These are phyloP conservation scores for Durio zibethinus DNA, from an alignment of 345 rosid genomes.

Conservation along the genomic window DNA sequence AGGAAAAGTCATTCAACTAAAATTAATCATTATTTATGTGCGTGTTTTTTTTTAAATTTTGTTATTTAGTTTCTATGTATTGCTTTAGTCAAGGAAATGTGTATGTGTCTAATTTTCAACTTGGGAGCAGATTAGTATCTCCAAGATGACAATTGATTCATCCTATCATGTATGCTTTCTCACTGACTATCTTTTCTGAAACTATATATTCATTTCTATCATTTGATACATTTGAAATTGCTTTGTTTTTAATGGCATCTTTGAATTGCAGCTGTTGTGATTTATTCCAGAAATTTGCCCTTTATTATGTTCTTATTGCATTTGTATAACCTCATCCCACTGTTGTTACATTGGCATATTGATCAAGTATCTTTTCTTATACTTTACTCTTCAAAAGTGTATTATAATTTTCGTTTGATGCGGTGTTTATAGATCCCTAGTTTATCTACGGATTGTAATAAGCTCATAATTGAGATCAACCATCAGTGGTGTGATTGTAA, in stretches of 20 bases:
- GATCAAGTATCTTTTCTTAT: not conserved
- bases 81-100: not conserved
- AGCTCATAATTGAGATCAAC: not conserved
- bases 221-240: not conserved
- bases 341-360: not conserved
- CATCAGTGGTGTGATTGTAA: not conserved
- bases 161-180: not conserved
- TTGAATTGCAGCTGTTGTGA: not conserved
- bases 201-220: not conserved
- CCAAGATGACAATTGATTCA: not conserved
- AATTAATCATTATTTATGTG: not conserved
- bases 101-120: not conserved
- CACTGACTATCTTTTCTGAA: not conserved
- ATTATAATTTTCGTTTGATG: not conserved
- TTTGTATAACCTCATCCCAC: not conserved
- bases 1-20: not conserved
- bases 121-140: not conserved
- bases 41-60: no score
- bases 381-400: not conserved
- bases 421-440: not conserved
- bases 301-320: not conserved
- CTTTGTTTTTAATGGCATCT: not conserved
- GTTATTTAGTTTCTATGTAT: not conserved
- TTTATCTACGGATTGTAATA: not conserved
- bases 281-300: not conserved